These are phyloP conservation scores for Arctium lappa DNA, from an alignment of 129 eudicot genomes.

Conservation along the genomic window DNA sequence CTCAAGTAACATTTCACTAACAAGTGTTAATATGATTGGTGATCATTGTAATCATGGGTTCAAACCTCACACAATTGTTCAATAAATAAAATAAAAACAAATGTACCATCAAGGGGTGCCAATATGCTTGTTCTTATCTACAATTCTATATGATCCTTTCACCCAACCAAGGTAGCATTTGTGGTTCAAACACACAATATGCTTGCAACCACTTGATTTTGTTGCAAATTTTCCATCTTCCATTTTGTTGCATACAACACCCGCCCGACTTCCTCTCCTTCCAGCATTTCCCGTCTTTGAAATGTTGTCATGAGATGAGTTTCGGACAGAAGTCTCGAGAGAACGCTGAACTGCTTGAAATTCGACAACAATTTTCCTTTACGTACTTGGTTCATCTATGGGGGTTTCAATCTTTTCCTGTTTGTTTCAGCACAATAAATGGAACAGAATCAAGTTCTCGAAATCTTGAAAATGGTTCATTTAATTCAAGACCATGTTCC, in stretches of 20 bases:
- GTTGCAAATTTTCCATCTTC: not conserved
- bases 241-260: not conserved
- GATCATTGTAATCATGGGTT: not conserved
- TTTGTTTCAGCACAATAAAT: not conserved
- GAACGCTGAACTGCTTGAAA: not conserved
- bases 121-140: not conserved
- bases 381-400: not conserved
- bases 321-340: not conserved
- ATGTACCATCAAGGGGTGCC: not conserved
- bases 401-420: slow-evolving; percentile 8
- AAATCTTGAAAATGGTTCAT: slow-evolving; percentile 10
- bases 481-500: not conserved
- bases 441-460: not conserved
- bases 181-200: not conserved
- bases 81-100: not conserved
- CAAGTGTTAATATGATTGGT: not conserved
- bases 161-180: not conserved
- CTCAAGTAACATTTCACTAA: not conserved
- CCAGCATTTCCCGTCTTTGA: not conserved
- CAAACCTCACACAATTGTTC: not conserved
- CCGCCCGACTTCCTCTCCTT: not conserved
- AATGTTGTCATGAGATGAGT: not conserved
- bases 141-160: not conserved
- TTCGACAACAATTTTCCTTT: not conserved
- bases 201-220: not conserved